phyloP scores from a whole-genome alignment of 768 basidiomycete species.

The Agrocybe chaxingu region DNA sequence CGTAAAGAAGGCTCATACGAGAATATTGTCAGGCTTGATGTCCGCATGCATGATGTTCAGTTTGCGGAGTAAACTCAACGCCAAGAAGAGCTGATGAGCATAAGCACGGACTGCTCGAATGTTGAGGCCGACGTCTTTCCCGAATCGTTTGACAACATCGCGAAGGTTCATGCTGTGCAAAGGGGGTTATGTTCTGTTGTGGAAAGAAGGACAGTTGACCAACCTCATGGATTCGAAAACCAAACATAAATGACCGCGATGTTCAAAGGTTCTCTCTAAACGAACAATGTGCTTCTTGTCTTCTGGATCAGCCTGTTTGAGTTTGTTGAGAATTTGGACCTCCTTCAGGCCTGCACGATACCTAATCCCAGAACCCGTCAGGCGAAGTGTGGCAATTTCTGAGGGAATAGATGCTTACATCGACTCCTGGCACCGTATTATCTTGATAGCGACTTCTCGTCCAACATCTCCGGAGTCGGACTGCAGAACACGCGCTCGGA shows the following conservation, averaged over 20 bases:
- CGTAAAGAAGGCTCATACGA: constrained; percentile 51
- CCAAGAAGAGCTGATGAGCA: constrained; percentile 91
- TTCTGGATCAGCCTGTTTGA: constrained; percentile 87
- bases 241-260: constrained; percentile 92
- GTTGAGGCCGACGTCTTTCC: constrained; percentile 96
- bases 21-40: constrained; percentile 97
- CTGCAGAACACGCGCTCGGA: constrained; percentile 80
- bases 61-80: constrained; percentile 81
- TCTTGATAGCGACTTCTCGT: constrained; percentile 94
- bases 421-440: constrained; percentile 91
- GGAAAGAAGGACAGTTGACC: constrained; percentile 12
- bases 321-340: constrained; percentile 80
- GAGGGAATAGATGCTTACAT: constrained; percentile 60
- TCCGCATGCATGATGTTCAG: constrained; percentile 96
- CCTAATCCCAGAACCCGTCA: constrained; percentile 42
- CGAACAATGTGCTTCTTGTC: constrained; percentile 96
- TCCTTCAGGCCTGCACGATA: constrained; percentile 94
- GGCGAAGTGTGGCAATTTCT: background rate
- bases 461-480: constrained; percentile 50
- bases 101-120: constrained; percentile 98
- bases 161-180: constrained; percentile 88
- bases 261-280: constrained; percentile 93
- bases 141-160: constrained; percentile 96
- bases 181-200: background rate
- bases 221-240: constrained; percentile 95